Base-by-base conservation (phyloP, 2,329 filamentous ascomycete genomes). In the Botrytis byssoidea region DNA sequence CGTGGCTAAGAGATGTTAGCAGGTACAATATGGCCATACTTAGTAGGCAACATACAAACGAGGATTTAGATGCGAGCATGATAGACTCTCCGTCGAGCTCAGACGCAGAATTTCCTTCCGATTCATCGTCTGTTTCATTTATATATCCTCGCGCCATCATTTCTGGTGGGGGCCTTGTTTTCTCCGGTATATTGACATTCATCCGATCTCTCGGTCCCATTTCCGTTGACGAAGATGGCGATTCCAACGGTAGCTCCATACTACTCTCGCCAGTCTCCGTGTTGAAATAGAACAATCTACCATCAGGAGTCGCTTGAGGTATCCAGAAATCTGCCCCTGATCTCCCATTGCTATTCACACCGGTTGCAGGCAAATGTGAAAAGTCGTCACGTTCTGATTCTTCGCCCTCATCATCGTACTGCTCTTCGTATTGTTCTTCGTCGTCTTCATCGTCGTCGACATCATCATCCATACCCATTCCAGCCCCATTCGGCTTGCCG, bases 321-420 rank as follows among this genome's bases (percentile, higher is more conserved):
- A 99, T 97, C 96, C 96, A 99, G 81, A 97, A 99, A 77, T 97
- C 95, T 64, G 95, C 94, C 81, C 95, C 91, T 78, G 96, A 95
- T 80, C 93, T 92, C 79, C 91, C 91, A 76, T 83, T 86, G 75
- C 83, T 83, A 64, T 88, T 88, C 32, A 87, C 86, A 68, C 90
- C 90, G 80, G 97, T 93, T 68, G 94, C 87, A 9, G 92, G 91
- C 68, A 93, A 83, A 74, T 86, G 85, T 71, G 74, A 84, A 81
- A 74, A 82, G 70, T 90, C 90, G 75, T 90, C 88, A 65, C 85
- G 85, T 74, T 91, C 90, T 7, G 86, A 87, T 73, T 91, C 90
- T 55, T 88, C 87, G 44, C 90, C 91, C 25, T 92, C 91, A 68
- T 92, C 90, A 74, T 90, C 80, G 65, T 81, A 80, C 51, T 79